A percentile compares a stretch with the other conserved stretches of the same genome.
Conservation (phyloP, 805 yeast species). For the Metschnikowia kunwiensis region DNA sequence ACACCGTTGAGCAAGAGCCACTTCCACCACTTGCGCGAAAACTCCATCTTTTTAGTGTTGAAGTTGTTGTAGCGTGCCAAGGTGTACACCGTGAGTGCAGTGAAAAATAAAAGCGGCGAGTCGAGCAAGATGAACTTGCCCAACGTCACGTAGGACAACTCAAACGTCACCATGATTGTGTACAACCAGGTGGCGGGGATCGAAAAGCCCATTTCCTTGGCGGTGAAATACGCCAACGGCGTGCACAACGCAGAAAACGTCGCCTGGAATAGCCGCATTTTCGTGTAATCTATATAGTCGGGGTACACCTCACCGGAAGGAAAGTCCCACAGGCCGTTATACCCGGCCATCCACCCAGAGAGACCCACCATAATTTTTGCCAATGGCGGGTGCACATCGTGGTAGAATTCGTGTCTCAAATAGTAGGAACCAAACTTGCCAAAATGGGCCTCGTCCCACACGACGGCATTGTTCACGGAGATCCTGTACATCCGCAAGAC, state of each 20-base stretch:
- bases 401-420: constrained; percentile 74
- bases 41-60: constrained; percentile 44
- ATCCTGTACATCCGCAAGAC: constrained; percentile 72
- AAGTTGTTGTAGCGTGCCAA: constrained; percentile 69
- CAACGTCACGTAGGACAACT: constrained; percentile 77
- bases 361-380: constrained; percentile 80
- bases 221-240: constrained; percentile 83
- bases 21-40: constrained; percentile 85
- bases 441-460: constrained; percentile 91
- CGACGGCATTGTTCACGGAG: constrained; percentile 61
- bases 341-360: constrained; percentile 77
- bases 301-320: constrained; percentile 81
- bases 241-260: constrained; percentile 77
- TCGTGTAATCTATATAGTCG: constrained; percentile 68
- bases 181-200: constrained; percentile 73
- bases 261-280: constrained; percentile 89
- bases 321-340: constrained; percentile 85
- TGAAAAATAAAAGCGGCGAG: constrained; percentile 86
- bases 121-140: constrained; percentile 89
- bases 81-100: constrained; percentile 74
- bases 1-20: constrained; percentile 87
- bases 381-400: constrained; percentile 85
- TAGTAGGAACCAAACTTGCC: constrained; percentile 84
- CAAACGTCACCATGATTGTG: constrained; percentile 76
- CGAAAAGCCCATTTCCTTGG: constrained; percentile 70